Percentiles rank a stretch among this genome's conserved stretches.
These are phyloP conservation scores for Cephalotrichum gorgonifer DNA, from an alignment of 2,329 filamentous ascomycete species.

Conservation along the genomic window DNA sequence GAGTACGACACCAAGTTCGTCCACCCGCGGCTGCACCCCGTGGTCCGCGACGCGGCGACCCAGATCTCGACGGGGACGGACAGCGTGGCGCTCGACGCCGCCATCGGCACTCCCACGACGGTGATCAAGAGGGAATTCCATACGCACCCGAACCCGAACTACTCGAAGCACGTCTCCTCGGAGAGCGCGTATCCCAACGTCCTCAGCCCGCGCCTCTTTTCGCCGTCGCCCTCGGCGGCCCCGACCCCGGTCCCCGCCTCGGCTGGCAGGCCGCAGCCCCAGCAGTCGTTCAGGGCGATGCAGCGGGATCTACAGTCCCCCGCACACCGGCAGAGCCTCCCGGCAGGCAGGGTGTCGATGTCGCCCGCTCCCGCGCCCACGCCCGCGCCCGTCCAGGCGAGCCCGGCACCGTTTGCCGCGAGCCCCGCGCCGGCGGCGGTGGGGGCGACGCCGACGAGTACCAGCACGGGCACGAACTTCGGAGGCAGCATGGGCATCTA, in stretches of 20 bases:
- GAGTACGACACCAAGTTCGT: constrained; percentile 97
- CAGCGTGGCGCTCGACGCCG: constrained; percentile 16
- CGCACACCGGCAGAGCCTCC: constrained; percentile 19
- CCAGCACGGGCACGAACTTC: constrained; percentile 18
- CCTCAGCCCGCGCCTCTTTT: constrained; percentile 31
- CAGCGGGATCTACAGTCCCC: constrained; percentile 1
- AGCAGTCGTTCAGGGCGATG: background rate
- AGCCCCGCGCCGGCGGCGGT: background rate
- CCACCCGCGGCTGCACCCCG: constrained; percentile 74
- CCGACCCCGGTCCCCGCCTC: no score
- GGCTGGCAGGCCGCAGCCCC: constrained; percentile 4
- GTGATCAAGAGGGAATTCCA: constrained; percentile 66
- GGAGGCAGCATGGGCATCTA: constrained; percentile 76
- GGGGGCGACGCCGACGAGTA: constrained; percentile 7
- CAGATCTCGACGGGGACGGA: constrained; percentile 52
- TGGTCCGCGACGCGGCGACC: constrained; percentile 67
- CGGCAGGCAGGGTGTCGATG: constrained; percentile 15
- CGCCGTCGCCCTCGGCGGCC: constrained; percentile 27
- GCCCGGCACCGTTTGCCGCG: constrained; percentile 13
- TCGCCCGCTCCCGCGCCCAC: background rate
- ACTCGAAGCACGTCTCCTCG: constrained; percentile 61
- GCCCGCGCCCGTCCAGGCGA: no score
- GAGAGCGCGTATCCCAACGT: constrained; percentile 32
- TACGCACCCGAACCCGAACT: constrained; percentile 76
- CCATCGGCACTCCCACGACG: constrained; percentile 43